Evolutionary conservation across 331 rosid genomes (phyloP), one percentile per base, ranked within the genome.

Genomic region (Erythrophleum ivorense): DNA sequence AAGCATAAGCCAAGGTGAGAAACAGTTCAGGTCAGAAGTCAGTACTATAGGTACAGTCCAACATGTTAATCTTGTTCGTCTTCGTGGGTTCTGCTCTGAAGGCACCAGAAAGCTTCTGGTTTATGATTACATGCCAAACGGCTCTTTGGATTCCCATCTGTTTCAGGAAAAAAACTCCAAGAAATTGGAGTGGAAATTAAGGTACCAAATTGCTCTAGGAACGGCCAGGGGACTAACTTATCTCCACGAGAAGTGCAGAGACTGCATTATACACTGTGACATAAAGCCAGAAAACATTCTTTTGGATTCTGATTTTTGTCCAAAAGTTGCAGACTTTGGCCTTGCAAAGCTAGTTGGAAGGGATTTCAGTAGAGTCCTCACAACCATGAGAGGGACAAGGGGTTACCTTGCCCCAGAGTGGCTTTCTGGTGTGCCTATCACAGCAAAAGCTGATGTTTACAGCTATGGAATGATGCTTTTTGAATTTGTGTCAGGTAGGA

Each of bases 371-470:
- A 79, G 92, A 63, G 98, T 95, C 54, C 88, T 95, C 46, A 92
- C 97, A 15, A 91, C 97, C 31, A 89, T 90, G 89, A 93, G 97
- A 90, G 97, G 98, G 18, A 95, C 97, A 19, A 86, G 97, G 81
- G 98, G 98, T 0, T 95, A 95, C 64, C 91, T 95, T 31, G 97
- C 98, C 0, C 97, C 97, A 0, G 98, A 92, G 79, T 95, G 98
- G 98, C 88, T 91, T 71, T 87, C 89, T 3, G 92, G 90, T 2
- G 88, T 87, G 65, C 86, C 93, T 33, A 78, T 90, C 13, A 95
- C 98, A 7, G 86, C 95, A 1, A 95, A 92, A 82, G 93, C 97
- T 0, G 98, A 92, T 73, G 97, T 92, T 3, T 95, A 87, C 78
- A 95, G 95, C 89, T 95, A 83, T 0, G 97, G 97, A 53, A 95